Evolutionary conservation across 805 yeast genomes (phyloP), one percentile per base, ranked within the genome.

Genomic region (Nakazawaea laoshanensis): DNA sequence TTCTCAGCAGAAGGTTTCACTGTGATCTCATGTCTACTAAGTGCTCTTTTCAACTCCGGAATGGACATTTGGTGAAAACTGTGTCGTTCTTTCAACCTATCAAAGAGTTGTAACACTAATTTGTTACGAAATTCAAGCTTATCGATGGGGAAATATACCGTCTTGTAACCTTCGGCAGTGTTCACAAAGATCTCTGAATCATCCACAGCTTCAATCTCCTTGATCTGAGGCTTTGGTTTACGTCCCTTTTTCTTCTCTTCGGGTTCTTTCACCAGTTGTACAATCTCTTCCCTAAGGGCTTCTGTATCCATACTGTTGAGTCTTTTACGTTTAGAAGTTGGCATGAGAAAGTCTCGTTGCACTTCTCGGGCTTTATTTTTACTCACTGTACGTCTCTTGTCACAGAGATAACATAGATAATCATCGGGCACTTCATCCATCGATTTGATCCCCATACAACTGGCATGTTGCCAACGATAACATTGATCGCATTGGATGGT

Each of bases 401-500:
- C 79, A 57, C 97, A 88, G 29, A 65, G 65, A 48, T 82, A 83
- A 50, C 97, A 88, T 19, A 73, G 61, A 50, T 82, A 88, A 33
- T 74, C 74, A 36, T 86, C 95, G 0, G 95, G 95, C 0, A 77
- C 94, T 31, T 81, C 77, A 24, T 73, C 80, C 37, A 71, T 74
- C 28, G 77, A 71, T 28, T 64, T 64, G 37, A 83, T 84, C 6
- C 80, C 81, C 72, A 86, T 84, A 55, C 97, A 88, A n/a, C 73
- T 65, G 18, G 92, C 87, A 58, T 88, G 97, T 52, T 88, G 96
- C 96, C 96, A 88, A 41, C 95, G 73, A 53, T 72, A 78, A 54
- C 97, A 88, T 21, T 74, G 67, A 52, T 87, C 96, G 59, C 98
- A 92, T 57, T 92, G 97, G 41, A 92, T 83, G 16, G 94, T 88